Evolutionary conservation across 2,329 filamentous ascomycete species (phyloP).

Genomic region (Septoria linicola): DNA sequence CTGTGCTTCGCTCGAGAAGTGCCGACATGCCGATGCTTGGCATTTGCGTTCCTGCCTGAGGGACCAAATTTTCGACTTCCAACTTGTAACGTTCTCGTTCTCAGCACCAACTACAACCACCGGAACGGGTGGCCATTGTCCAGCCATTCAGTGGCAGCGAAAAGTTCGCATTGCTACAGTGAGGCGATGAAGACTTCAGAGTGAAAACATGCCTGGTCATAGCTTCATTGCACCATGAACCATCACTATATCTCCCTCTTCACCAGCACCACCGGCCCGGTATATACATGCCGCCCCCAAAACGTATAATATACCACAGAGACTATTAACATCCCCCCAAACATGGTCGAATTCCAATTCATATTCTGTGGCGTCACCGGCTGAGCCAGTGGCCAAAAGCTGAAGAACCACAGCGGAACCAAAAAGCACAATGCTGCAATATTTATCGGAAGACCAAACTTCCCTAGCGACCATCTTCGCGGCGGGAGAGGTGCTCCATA

Average conservation of each 20-base stretch:
- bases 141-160: too few species aligned
- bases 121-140: too few species aligned
- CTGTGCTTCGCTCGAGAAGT: too few species aligned
- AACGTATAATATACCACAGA: slow-evolving; percentile 22
- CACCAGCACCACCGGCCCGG: slow-evolving; percentile 22
- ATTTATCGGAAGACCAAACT: slow-evolving; percentile 43
- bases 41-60: too few species aligned
- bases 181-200: too few species aligned
- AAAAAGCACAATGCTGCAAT: slow-evolving; percentile 28
- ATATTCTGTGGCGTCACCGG: slow-evolving; percentile 17
- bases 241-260: slow-evolving; percentile 15
- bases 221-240: too few species aligned
- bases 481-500: slow-evolving; percentile 37
- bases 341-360: slow-evolving; percentile 24
- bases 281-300: slow-evolving; percentile 23
- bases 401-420: slow-evolving; percentile 20
- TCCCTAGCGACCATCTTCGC: slow-evolving; percentile 42
- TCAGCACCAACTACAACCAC: too few species aligned
- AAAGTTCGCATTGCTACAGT: too few species aligned
- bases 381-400: slow-evolving; percentile 18
- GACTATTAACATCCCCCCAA: slow-evolving; percentile 21
- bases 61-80: too few species aligned
- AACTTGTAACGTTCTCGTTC: too few species aligned
- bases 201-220: too few species aligned
- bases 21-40: too few species aligned